These are phyloP conservation scores for Juglanconis juglandina DNA, from an alignment of 2,329 filamentous ascomycete species.

Conservation along the genomic window DNA sequence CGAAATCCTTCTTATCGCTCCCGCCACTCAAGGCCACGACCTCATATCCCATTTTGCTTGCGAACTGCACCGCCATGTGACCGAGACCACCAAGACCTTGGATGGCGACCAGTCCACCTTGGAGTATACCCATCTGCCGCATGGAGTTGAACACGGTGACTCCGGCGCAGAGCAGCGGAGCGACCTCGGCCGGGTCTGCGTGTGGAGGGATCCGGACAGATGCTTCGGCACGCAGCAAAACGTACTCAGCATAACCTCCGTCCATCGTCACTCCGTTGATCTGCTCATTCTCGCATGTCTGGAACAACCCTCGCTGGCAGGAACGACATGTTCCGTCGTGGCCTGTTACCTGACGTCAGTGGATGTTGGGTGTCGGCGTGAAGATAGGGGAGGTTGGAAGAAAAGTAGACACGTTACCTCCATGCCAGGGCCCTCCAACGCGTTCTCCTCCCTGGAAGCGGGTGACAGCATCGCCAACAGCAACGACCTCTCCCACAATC, in stretches of 20 bases:
- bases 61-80: constrained; percentile 75
- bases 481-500: constrained; percentile 64
- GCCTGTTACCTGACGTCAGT: constrained; percentile 34
- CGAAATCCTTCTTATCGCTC: constrained; percentile 66
- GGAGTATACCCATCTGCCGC: constrained; percentile 50
- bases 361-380: not conserved
- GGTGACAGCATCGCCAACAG: constrained; percentile 54
- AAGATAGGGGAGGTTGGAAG: not conserved
- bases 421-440: constrained; percentile 68
- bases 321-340: constrained; percentile 59
- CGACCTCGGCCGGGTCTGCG: constrained; percentile 50
- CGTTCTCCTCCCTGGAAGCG: constrained; percentile 61
- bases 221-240: constrained; percentile 57
- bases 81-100: constrained; percentile 75
- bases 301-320: constrained; percentile 62
- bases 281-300: constrained; percentile 61
- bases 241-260: constrained; percentile 68
- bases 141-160: constrained; percentile 62
- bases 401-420: constrained; percentile 40
- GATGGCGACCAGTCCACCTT: constrained; percentile 52
- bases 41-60: constrained; percentile 70
- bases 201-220: constrained; percentile 52
- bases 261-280: constrained; percentile 65
- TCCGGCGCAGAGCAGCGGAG: constrained; percentile 62
- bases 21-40: constrained; percentile 64